Evolutionary conservation across 2,329 filamentous ascomycete genomes (phyloP), one percentile per base, ranked within the genome.

Genomic region (Cladosporium phlei): DNA sequence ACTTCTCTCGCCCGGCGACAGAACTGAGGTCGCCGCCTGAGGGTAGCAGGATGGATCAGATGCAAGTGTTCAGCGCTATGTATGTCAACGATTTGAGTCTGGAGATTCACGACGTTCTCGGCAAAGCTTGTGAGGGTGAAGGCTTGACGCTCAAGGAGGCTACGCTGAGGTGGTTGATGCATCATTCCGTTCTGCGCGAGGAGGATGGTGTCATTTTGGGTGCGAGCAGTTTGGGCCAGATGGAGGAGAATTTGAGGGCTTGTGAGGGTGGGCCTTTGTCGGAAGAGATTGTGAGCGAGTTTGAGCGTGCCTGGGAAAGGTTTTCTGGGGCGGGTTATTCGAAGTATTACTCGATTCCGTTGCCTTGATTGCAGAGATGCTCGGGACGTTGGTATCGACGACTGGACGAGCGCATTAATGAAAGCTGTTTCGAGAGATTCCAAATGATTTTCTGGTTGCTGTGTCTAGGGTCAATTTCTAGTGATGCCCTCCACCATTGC

Each of bases 31-130:
- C 42, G 2, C 57, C 58, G 10, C 51, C 55, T 2, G 22, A 38
- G 9, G 58, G 56, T 0, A 52, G 55, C 34, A 38, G 60, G 5
- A 58, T 58, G 52, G 56, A 61, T 19, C 51, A 55, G 33, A 63
- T 59, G 58, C 60, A 47, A 48, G 57, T 52, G 42, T 67, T 64
- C 56, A 64, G 56, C 34, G 59, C 17, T 14, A 66, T 65, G 39
- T 75, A 70, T 51, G 68, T 66, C 58, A 68, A 71, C 47, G 66
- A 71, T 16, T 46, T 54, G n/a, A 67, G 67, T 33, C 68, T 75
- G 43, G 59, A 67, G 47, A 66, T 69, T 16, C 54, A 75, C 35
- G 69, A 71, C 30, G 49, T 63, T 8, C 50, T 73, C 29, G 58
- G 62, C 28, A 48, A 58, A 2, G 56, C 58, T 19, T 61, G 63